Base-by-base conservation (phyloP, 2,329 filamentous ascomycete genomes). In the Diaporthe vaccinii region DNA sequence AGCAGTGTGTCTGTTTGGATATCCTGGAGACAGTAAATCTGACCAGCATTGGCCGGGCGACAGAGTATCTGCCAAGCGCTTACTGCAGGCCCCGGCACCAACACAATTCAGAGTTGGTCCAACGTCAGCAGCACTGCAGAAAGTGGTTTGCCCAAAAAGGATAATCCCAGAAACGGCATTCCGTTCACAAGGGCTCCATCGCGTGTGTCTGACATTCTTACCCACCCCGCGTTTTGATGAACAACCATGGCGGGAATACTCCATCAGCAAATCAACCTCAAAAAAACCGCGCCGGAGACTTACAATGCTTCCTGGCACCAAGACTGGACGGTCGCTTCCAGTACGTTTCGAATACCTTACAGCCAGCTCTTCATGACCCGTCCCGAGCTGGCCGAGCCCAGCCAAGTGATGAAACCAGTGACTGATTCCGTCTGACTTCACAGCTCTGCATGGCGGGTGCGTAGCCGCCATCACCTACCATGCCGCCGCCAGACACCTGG, bases 391-490 rank as follows among this genome's bases (percentile, higher is more conserved):
- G 22, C 31, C 46, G 28, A n/a, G 2, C 39, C 25, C 62, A 31
- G 6, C 22, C 36, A 14, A n/a, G 31, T 20, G 6, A 36, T 10
- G 7, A 5, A 34, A 15, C 4, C 6, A 9, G 2, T 36, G 20
- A 36, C 31, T 58, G 55, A 58, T 12, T 39, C 20, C 20, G 2
- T 5, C 55, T 39, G 20, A 20, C 31, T 9, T n/a, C 14, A 5
- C 31, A 80, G 79, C 74, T 61, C 77, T 81, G 1, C 73, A 76
- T 25, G 81, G 81, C 12, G 80, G 80, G 0, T 73, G 76, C 57
- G 53, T 80, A 1, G 78, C 80, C 12, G 80, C 80, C 14, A 61
- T 78, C 20, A 78, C 82, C 9, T 78, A 81, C 58, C 72, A 74
- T 53, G 75, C 78, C 28, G 77, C 78, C 34, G 49, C 53, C 9